A percentile compares a stretch with the other conserved stretches of the same genome.
phyloP scores from a whole-genome alignment of 768 basidiomycete genomes.

The Lanmaoa pseudosensibilis region DNA sequence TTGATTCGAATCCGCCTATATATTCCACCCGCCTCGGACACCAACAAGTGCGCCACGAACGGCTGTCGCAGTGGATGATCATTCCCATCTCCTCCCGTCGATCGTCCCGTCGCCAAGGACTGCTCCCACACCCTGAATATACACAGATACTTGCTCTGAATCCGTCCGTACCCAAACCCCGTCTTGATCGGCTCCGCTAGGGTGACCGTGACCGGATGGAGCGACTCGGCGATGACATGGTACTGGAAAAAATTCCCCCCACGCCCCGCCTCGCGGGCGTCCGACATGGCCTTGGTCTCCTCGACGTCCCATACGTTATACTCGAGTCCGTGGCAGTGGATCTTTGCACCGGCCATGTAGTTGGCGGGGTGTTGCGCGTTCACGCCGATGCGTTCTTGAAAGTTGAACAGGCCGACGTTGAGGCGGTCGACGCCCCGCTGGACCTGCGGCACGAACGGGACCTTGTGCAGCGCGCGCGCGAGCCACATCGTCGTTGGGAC shows the following conservation, averaged over 20 bases:
- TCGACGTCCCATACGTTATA: constrained; percentile 17
- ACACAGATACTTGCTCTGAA: constrained; percentile 16
- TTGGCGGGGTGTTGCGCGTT: constrained; percentile 23
- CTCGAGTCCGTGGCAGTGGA: constrained; percentile 25
- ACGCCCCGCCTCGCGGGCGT: background rate
- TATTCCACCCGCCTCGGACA: constrained; percentile 16
- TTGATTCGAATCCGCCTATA: constrained; percentile 19
- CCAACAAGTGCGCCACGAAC: constrained; percentile 21
- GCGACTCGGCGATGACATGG: constrained; percentile 15
- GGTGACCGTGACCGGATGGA: constrained; percentile 24
- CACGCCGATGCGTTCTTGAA: constrained; percentile 19
- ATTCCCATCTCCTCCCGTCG: constrained; percentile 5
- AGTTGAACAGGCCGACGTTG: constrained; percentile 18
- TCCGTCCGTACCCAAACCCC: constrained; percentile 17
- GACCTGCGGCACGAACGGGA: constrained; percentile 11
- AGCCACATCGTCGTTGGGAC: constrained; percentile 16
- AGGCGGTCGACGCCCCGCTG: constrained; percentile 15
- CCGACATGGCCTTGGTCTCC: constrained; percentile 15
- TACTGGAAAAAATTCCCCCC: constrained; percentile 12
- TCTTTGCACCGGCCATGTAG: constrained; percentile 18
- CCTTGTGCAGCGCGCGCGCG: constrained; percentile 3
- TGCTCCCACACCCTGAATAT: constrained; percentile 24
- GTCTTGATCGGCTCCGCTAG: constrained; percentile 20
- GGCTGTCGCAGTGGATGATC: constrained; percentile 21
- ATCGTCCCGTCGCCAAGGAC: constrained; percentile 13